phyloP scores from a whole-genome alignment of 768 basidiomycete species.

The Leccinum longicurvipes region DNA sequence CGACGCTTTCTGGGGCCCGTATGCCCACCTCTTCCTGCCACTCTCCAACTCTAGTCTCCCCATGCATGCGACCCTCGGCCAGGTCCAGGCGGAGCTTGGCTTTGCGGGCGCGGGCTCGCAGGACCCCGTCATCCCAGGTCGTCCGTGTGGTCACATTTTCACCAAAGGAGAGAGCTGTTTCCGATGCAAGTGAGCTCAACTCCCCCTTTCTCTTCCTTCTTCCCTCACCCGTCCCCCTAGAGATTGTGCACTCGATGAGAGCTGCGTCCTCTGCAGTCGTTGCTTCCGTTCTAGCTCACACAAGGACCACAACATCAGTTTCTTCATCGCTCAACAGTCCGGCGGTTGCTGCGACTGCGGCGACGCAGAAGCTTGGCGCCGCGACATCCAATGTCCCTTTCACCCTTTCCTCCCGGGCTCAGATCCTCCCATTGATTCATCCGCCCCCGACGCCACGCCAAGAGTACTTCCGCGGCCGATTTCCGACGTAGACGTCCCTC shows the following conservation, averaged over 20 bases:
- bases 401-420: conserved; percentile 54
- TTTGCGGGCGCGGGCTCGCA: conserved; percentile 60
- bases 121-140: conserved; percentile 59
- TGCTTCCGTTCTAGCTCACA: conserved; percentile 93
- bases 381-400: conserved; percentile 62
- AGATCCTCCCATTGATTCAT: conserved; percentile 8
- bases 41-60: conserved; percentile 61
- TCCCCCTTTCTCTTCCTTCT: not conserved
- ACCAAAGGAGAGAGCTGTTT: conserved; percentile 91
- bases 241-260: conserved; percentile 88
- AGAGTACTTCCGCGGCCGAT: conserved; percentile 41
- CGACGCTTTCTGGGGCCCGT: conserved; percentile 76
- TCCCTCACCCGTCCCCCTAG: conserved; percentile 38
- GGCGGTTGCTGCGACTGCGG: conserved; percentile 96
- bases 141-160: conserved; percentile 82
- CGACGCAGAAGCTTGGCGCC: conserved; percentile 84
- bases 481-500: conserved; percentile 49
- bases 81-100: conserved; percentile 59
- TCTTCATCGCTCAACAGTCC: conserved; percentile 89
- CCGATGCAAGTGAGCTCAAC: conserved; percentile 77
- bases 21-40: conserved; percentile 70
- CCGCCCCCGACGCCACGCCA: conserved; percentile 38
- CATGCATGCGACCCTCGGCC: conserved; percentile 60
- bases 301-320: conserved; percentile 83
- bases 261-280: conserved; percentile 82